phyloP scores from a whole-genome alignment of 192 early-diverging fungal genomes.

The Rhizoclosmatium globosum region DNA sequence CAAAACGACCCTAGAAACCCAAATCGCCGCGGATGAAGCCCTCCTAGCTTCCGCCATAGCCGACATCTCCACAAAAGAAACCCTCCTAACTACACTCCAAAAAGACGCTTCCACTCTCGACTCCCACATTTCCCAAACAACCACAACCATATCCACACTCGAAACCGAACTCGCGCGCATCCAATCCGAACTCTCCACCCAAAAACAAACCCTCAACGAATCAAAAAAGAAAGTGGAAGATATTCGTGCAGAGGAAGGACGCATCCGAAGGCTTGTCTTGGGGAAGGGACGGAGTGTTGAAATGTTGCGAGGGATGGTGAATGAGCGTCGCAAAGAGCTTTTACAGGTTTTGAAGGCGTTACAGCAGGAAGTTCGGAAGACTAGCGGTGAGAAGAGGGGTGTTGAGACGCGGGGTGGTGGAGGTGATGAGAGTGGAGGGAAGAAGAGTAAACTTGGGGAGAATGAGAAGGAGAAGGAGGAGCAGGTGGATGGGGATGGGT shows the following conservation, averaged over 20 bases:
- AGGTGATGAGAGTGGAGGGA: background rate
- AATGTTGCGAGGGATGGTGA: conserved; percentile 10
- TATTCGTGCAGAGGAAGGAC: background rate
- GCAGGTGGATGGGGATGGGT: conserved; percentile 4
- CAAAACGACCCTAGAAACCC: background rate
- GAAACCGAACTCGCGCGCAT: background rate
- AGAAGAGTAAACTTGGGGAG: background rate
- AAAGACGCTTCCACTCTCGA: background rate
- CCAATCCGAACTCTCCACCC: background rate
- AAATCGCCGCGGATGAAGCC: conserved; percentile 1
- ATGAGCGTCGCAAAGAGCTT: background rate
- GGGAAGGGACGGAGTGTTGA: conserved; percentile 11
- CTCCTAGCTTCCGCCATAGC: background rate
- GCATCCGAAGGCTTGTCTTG: background rate
- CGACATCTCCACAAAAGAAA: conserved; percentile 4
- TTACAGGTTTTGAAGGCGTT: background rate
- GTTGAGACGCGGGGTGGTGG: background rate
- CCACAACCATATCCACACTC: background rate
- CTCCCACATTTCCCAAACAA: background rate
- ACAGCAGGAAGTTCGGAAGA: conserved; percentile 1
- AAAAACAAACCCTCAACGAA: background rate
- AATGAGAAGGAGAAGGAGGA: background rate
- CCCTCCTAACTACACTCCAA: background rate
- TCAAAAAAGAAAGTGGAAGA: background rate
- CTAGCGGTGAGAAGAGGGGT: background rate